Base-by-base conservation (phyloP, 495 filamentous ascomycete genomes). In the Choiromyces venosus region DNA sequence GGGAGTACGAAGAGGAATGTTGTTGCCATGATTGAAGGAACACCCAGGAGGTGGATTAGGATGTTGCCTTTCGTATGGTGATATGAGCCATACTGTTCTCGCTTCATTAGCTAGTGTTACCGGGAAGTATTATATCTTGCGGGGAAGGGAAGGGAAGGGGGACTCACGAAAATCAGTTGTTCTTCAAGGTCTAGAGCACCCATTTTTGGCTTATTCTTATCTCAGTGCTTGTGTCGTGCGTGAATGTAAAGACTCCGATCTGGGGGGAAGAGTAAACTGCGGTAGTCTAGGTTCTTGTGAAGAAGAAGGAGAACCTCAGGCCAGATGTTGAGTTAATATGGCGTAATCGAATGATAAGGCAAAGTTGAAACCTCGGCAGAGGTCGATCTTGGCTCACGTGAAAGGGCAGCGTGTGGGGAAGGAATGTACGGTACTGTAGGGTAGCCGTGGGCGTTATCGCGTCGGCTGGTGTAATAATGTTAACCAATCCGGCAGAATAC, bases 1-100 rank as follows among this genome's bases (percentile, higher is more conserved):
- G 12, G 42, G 66, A 35, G 76, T 90, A 97, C 94, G 75, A 97
- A 81, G 61, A 93, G 86, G 75, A 97, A 90, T 3, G 85, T 87
- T 1, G 92, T 92, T 75, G 96, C 89, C 71, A 97, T 84, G 56
- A 99, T 87, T 42, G 91, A 79, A 1, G 95, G 95, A 12, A 99
- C 94, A 81, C 92, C 97, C 36, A 89, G 85, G 79, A 97, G 90
- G 82, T 99, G 95, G 77, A 99, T 97, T 35, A 87, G 87, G 70
- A 97, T 84, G 80, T 99, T 99, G 80, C 88, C 85, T 89, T 92
- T 74, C 16, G 19, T 91, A 82, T 91, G 90, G 82, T 99, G 95
- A 82, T 99, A 97, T 38, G 92, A 88, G 79, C 95, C 94, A 87
- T 99, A 99, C 95, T 97, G 40, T 74, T 70, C 56, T 42, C 37